Base-by-base conservation (phyloP, 176 grass and related monocot genomes). In the Aegilops bicornis region DNA sequence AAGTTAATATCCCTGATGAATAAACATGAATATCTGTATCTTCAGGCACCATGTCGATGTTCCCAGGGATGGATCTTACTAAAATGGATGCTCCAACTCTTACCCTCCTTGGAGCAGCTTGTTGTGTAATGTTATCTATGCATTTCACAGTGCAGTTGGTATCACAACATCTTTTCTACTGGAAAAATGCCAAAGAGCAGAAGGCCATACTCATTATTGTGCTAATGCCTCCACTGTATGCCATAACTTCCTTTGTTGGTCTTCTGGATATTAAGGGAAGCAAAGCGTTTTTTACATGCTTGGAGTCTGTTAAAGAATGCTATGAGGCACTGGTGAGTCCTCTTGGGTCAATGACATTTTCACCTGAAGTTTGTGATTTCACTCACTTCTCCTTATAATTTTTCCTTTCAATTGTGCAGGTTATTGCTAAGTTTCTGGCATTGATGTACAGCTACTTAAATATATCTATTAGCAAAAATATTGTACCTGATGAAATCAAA, bases 361-460 rank as follows among this genome's bases (percentile, higher is more conserved):
- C 33, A 16, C 33, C 83, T 37, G 50, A 39, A 31, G 77, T 67
- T 85, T 27, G 22, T 9, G 66, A 62, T 80, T 83, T 94, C 54
- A 23, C 32, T 82, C 29, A 82, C 62, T 35, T 85, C 16, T 16
- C 82, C 37, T 69, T 45, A 58, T 42, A 31, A 22, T 81, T 17
- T 30, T 25, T 32, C 14, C 9, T 86, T 82, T 24, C 17, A 68
- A 63, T 67, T 90, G 14, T 90, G 56, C 85, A 99, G 97, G 97
- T 96, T 54, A 96, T 99, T 90, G 94, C 97, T 76, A 99, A 99
- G 83, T 99, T 99, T 80, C 85, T 99, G 94, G 85, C 94, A 42
- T 87, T 99, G 92, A 97, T 99, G 94, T 99, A 99, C 83, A 99
- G 97, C 89, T 99, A 99, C 85, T 90, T 99, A 81, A 99, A 99